These are phyloP conservation scores for Rhizodiscina lignyota DNA, from an alignment of 495 filamentous ascomycete species.

Conservation along the genomic window DNA sequence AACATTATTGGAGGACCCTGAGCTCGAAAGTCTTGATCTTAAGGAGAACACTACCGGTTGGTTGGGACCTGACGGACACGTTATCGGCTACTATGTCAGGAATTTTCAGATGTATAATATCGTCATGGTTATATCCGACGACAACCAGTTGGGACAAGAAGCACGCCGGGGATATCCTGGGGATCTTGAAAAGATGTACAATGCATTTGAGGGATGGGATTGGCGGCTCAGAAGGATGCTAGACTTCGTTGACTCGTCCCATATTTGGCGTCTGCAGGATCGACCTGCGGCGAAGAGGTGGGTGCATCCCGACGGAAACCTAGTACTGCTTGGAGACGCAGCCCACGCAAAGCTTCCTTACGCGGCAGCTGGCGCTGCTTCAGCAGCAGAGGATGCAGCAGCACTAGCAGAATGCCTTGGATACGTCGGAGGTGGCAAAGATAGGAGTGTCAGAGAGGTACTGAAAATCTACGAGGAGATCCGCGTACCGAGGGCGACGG, in stretches of 20 bases:
- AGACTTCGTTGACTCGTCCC: neutral
- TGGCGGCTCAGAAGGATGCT: neutral
- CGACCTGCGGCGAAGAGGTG: neutral
- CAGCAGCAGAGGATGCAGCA: conserved; percentile 1
- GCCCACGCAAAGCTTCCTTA: neutral
- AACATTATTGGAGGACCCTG: neutral
- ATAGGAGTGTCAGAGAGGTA: neutral
- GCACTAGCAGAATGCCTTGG: neutral
- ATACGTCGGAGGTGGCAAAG: neutral
- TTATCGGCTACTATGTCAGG: neutral
- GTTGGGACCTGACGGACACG: neutral
- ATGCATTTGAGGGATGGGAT: neutral
- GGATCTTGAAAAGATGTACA: neutral
- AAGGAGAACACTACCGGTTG: neutral
- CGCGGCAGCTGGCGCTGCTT: neutral
- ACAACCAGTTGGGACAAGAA: neutral
- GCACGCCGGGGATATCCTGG: too few relatives aligned
- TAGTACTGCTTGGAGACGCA: neutral
- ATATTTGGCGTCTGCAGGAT: neutral
- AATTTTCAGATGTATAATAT: neutral
- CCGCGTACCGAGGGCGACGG: too few relatives aligned
- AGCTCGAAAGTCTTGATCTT: neutral
- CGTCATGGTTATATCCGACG: too few relatives aligned
- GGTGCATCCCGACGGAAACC: neutral
- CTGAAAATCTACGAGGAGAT: too few relatives aligned